Conservation (phyloP, 2,329 filamentous ascomycete genomes). For the Cordyceps javanica region DNA sequence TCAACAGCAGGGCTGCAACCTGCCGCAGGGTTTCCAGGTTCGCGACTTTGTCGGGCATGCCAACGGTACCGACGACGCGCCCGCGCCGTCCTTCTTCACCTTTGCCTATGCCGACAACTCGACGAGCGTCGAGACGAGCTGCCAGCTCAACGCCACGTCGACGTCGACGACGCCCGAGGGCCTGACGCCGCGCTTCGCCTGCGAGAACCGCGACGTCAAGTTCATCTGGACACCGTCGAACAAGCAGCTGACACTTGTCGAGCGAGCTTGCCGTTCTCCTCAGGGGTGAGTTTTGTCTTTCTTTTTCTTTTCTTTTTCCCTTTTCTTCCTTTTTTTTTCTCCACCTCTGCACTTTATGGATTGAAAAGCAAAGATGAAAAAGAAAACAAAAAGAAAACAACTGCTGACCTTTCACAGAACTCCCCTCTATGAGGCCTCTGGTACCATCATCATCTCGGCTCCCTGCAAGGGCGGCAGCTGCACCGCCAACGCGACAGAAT, state of each 20-base stretch:
- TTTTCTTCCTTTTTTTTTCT: neutral
- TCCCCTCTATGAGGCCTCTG: constrained; percentile 16
- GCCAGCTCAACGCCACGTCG: constrained; percentile 38
- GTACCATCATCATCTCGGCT: constrained; percentile 13
- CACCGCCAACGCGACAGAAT: constrained; percentile 13
- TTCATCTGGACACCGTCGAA: constrained; percentile 34
- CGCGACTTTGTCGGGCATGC: constrained; percentile 29
- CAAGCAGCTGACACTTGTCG: constrained; percentile 34
- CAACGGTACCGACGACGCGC: constrained; percentile 24
- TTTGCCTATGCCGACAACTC: constrained; percentile 36
- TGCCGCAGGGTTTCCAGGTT: constrained; percentile 35
- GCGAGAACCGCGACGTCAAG: constrained; percentile 33
- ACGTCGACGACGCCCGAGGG: constrained; percentile 25
- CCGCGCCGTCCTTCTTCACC: constrained; percentile 26
- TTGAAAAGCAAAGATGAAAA: neutral
- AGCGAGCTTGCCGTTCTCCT: constrained; percentile 35
- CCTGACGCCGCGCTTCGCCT: constrained; percentile 34
- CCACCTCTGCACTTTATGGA: neutral
- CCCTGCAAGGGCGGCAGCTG: constrained; percentile 12
- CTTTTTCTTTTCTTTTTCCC: neutral
- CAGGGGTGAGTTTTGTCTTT: constrained; percentile 28
- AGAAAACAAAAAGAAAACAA: neutral
- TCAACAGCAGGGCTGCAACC: constrained; percentile 25
- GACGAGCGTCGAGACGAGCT: constrained; percentile 36
- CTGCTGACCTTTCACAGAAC: constrained; percentile 4